Percentiles rank a stretch among this genome's conserved stretches.
Evolutionary conservation across 2,329 filamentous ascomycete genomes (phyloP).

Genomic region (Botrytis medusae): DNA sequence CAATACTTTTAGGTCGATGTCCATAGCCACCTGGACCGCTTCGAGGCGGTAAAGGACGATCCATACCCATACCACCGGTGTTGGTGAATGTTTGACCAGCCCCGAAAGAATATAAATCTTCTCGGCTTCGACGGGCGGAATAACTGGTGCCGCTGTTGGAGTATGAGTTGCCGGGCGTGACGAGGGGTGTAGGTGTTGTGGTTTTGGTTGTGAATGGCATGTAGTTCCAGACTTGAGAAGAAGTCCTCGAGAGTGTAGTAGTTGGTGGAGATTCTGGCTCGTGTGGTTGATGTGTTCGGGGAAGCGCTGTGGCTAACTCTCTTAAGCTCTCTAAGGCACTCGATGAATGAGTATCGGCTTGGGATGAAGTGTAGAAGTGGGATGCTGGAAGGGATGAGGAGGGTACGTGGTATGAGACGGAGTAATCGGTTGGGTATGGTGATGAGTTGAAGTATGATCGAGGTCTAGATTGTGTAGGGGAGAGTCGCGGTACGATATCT

Average conservation of each 20-base stretch:
- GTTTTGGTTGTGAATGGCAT: conserved; percentile 36
- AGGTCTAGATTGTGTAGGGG: conserved; percentile 60
- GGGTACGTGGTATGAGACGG: conserved; percentile 39
- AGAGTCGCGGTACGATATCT: conserved; percentile 64
- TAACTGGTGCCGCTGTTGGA: conserved; percentile 26
- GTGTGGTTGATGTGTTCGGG: conserved; percentile 23
- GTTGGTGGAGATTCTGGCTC: conserved; percentile 23
- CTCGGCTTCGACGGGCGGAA: conserved; percentile 27
- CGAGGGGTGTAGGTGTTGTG: conserved; percentile 30
- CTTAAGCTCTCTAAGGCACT: conserved; percentile 35
- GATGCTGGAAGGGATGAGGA: conserved; percentile 43
- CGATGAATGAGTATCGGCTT: conserved; percentile 25
- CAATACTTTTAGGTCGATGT: conserved; percentile 60
- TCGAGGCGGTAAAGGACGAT: conserved; percentile 58
- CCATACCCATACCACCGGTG: conserved; percentile 43
- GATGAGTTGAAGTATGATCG: conserved; percentile 55
- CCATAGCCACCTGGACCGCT: conserved; percentile 50
- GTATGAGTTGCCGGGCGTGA: conserved; percentile 35
- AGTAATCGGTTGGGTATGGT: conserved; percentile 25
- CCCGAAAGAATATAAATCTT: conserved; percentile 32
- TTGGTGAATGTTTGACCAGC: conserved; percentile 40
- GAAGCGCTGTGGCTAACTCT: conserved; percentile 36
- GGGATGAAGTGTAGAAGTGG: conserved; percentile 19
- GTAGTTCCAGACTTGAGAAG: conserved; percentile 37
- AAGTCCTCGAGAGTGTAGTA: conserved; percentile 30